Evolutionary conservation across 1,139 yeast genomes (phyloP).

Genomic region (Ogataea hybrid): DNA sequence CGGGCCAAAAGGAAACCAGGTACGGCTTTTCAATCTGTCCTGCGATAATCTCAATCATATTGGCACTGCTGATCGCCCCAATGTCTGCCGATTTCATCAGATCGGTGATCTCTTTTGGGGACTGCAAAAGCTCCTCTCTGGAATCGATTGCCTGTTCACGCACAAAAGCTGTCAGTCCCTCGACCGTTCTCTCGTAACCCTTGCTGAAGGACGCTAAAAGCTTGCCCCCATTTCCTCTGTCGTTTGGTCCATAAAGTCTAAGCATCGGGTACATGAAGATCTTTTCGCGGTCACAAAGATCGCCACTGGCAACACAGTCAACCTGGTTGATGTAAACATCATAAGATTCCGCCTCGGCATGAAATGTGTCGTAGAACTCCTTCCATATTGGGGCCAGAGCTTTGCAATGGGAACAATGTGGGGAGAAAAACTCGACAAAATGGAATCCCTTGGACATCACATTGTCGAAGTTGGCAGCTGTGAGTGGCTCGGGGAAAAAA

Average conservation of each 20-base stretch:
- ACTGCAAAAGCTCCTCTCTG: slow-evolving; percentile 13
- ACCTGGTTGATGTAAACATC: slow-evolving; percentile 64
- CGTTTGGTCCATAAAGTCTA: slow-evolving; percentile 57
- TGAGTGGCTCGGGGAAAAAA: slow-evolving; percentile 30
- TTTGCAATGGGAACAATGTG: slow-evolving; percentile 70
- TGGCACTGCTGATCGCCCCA: slow-evolving; percentile 31
- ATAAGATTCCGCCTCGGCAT: slow-evolving; percentile 39
- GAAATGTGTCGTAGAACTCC: slow-evolving; percentile 43
- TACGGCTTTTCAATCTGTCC: slow-evolving; percentile 50
- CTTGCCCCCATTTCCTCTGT: slow-evolving; percentile 40
- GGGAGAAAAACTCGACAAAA: slow-evolving; percentile 65
- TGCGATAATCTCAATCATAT: slow-evolving; percentile 42
- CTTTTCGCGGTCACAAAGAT: slow-evolving; percentile 61
- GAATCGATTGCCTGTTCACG: slow-evolving; percentile 46
- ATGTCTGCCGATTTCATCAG: slow-evolving; percentile 9
- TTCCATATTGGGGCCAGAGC: slow-evolving; percentile 66
- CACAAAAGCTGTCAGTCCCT: slow-evolving; percentile 51
- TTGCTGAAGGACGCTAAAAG: slow-evolving; percentile 45
- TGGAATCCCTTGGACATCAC: slow-evolving; percentile 47
- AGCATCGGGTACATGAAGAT: slow-evolving; percentile 57
- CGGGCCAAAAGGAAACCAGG: slow-evolving; percentile 65
- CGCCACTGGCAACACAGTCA: slow-evolving; percentile 70
- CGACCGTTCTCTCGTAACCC: slow-evolving; percentile 42
- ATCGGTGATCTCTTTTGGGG: slow-evolving; percentile 7
- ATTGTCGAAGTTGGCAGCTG: slow-evolving; percentile 41